Conservation (phyloP, 306 rosid species). For the Cucurbita pepo region DNA sequence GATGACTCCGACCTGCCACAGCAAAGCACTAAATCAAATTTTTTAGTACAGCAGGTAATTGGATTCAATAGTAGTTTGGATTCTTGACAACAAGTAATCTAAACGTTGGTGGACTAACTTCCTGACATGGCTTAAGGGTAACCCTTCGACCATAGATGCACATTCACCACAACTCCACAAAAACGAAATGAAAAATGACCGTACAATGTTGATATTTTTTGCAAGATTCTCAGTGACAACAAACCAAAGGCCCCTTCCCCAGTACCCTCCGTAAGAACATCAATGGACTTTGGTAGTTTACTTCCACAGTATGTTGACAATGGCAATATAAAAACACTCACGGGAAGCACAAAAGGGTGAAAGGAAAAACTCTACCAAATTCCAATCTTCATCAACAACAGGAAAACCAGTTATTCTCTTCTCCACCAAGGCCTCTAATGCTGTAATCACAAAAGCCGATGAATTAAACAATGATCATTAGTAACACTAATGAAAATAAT, state of each 20-base stretch:
- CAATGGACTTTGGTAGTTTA: not conserved
- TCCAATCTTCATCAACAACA: slow-evolving; percentile 84
- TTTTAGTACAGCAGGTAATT: not conserved
- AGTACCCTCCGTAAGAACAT: not conserved
- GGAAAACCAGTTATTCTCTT: slow-evolving; percentile 91
- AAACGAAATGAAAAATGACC: not conserved
- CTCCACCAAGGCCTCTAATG: slow-evolving; percentile 58
- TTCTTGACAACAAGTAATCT: not conserved
- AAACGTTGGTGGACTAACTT: not conserved
- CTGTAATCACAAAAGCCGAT: slow-evolving; percentile 18
- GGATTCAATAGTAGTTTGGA: not conserved
- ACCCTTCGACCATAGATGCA: not conserved
- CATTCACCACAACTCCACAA: not conserved
- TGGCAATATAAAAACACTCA: not conserved
- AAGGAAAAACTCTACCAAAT: slow-evolving; percentile 34
- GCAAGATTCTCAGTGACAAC: not conserved
- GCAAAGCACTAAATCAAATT: not conserved
- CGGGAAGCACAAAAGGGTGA: not conserved
- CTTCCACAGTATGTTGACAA: not conserved
- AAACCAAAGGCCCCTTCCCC: not conserved
- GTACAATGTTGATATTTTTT: not conserved
- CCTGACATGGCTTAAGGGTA: not conserved
- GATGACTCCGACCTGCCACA: slow-evolving; percentile 80
- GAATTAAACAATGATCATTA: not conserved
- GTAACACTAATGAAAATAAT: not conserved